Evolutionary conservation across 2,329 filamentous ascomycete species (phyloP), one percentile per base, ranked within the genome.

Genomic region (Hypoxylon sp.): DNA sequence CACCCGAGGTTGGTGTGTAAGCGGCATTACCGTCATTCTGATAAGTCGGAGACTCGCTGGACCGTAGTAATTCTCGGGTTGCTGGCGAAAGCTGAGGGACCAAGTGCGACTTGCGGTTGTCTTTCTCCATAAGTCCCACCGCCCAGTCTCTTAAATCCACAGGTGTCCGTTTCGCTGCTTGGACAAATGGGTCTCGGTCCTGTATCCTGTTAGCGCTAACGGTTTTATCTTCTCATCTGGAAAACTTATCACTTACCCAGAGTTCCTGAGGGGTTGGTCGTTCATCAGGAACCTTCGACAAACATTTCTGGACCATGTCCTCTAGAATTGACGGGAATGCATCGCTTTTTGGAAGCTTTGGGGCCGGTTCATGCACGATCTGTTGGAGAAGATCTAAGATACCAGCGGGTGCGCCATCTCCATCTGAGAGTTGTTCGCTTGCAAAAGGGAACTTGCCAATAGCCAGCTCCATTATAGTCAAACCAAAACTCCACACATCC

Each of bases 401-500:
- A 72, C 96, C 96, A 78, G 97, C 95, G 1, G 96, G 96, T 2
- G 92, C 94, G 57, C 91, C 91, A 72, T 95, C 92, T 64, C 87
- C 89, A 66, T 97, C 93, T 1, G 88, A 88, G 25, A 90, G 81
- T 72, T 90, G 88, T 76, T 91, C 89, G 75, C 89, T 93, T 11
- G 90, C 86, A 72, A 99, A 99, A 0, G 96, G 96, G 77, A 99
- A 99, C 77, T 97, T 95, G 72, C 96, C 96, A 77, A 99, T 98
- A 35, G 96, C 96, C 73, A 99, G 84, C 81, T 99, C 96, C 95
- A 99, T 98, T 70, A 99, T 90, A 0, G 91, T 92, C 73, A 99
- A 85, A 33, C 96, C 96, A 70, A 98, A 97, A 87, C 95, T 98
- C 96, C 96, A 99, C 3, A 99, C 96, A 79, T 99, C 96, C 11